Conservation (phyloP, 192 early-diverging fungal species). For the Coemansia sp. region DNA sequence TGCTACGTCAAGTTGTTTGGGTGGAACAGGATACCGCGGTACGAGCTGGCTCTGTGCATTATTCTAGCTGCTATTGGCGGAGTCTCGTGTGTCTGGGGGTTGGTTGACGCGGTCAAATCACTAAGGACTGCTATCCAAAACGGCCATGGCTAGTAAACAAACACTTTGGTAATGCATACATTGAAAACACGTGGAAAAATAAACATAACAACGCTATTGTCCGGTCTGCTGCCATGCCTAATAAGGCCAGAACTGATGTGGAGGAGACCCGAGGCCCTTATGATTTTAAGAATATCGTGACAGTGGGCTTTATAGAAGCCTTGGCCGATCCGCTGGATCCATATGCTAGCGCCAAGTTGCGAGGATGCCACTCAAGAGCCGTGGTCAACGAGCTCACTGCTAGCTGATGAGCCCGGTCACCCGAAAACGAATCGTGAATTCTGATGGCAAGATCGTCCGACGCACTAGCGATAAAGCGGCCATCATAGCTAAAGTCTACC, state of each 20-base stretch:
- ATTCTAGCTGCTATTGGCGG: slow-evolving; percentile 26
- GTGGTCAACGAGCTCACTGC: slow-evolving; percentile 21
- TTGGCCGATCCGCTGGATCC: slow-evolving; percentile 20
- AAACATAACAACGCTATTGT: background rate
- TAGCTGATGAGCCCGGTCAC: slow-evolving; percentile 19
- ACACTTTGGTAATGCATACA: background rate
- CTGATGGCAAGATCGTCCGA: slow-evolving; percentile 30
- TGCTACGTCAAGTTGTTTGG: slow-evolving; percentile 75
- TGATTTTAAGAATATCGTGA: slow-evolving; percentile 1
- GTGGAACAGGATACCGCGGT: slow-evolving; percentile 45
- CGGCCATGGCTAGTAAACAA: slow-evolving; percentile 7
- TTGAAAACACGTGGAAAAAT: background rate
- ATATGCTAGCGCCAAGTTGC: slow-evolving; percentile 37
- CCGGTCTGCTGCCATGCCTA: too few species aligned
- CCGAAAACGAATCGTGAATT: slow-evolving; percentile 29
- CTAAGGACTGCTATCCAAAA: slow-evolving; percentile 23
- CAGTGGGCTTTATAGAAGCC: background rate
- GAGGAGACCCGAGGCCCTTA: too few species aligned
- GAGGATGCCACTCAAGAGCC: slow-evolving; percentile 40
- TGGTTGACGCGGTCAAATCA: slow-evolving; percentile 41
- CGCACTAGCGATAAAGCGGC: slow-evolving; percentile 33
- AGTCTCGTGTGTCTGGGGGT: slow-evolving; percentile 44
- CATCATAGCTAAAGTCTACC: slow-evolving; percentile 34
- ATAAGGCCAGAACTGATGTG: too few species aligned
- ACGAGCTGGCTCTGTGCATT: slow-evolving; percentile 36